phyloP scores from a whole-genome alignment of 148 eudicot genomes.

The Cornus kousa region DNA sequence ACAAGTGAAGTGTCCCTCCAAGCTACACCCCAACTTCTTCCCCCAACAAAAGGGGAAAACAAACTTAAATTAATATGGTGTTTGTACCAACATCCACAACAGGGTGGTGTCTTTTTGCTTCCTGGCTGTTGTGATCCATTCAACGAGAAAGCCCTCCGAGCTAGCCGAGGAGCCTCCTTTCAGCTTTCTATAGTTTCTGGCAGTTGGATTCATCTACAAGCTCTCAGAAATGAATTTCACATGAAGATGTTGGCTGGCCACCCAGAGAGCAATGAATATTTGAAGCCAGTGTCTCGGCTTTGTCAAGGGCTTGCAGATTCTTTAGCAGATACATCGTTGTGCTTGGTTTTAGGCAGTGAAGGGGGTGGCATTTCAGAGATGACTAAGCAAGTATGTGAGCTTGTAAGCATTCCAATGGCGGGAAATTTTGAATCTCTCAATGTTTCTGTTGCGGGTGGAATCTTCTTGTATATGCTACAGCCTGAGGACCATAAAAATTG shows the following conservation, averaged over 20 bases:
- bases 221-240: slow-evolving; percentile 37
- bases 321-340: slow-evolving; percentile 52
- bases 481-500: slow-evolving; percentile 7
- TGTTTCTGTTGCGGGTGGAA: slow-evolving; percentile 92
- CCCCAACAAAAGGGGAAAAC: too few species aligned
- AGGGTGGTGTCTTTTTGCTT: slow-evolving; percentile 53
- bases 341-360: slow-evolving; percentile 79
- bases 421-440: slow-evolving; percentile 82
- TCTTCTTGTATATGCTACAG: slow-evolving; percentile 76
- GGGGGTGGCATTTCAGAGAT: slow-evolving; percentile 72
- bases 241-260: slow-evolving; percentile 81
- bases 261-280: slow-evolving; percentile 33
- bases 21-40: too few species aligned
- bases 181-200: slow-evolving; percentile 83
- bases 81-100: neutral
- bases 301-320: slow-evolving; percentile 55
- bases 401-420: slow-evolving; percentile 79
- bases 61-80: neutral
- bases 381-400: slow-evolving; percentile 51
- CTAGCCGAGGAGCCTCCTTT: slow-evolving; percentile 90
- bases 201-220: slow-evolving; percentile 56
- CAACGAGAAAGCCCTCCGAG: slow-evolving; percentile 87
- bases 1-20: too few species aligned
- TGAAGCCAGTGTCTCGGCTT: slow-evolving; percentile 37
- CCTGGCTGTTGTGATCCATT: slow-evolving; percentile 97